Evolutionary conservation across 257 asterid species (phyloP).

Genomic region (Cruciata laevipes): DNA sequence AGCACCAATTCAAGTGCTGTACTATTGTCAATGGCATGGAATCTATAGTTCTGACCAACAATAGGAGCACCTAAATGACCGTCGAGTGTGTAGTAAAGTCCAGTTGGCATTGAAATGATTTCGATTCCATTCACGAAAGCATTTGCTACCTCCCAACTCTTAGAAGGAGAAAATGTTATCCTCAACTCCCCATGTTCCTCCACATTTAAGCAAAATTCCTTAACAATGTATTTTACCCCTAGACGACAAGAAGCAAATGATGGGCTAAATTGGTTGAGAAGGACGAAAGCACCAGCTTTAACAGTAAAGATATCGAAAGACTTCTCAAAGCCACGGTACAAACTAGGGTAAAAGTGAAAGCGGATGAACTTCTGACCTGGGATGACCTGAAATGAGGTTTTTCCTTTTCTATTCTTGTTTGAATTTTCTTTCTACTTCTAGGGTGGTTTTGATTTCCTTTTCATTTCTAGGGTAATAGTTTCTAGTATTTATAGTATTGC

Average conservation of each 20-base stretch:
- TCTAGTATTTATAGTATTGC: no score
- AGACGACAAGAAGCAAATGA: slow-evolving; percentile 18
- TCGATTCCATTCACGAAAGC: slow-evolving; percentile 55
- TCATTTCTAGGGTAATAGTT: no score
- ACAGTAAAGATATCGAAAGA: slow-evolving; percentile 13
- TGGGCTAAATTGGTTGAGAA: slow-evolving; percentile 14
- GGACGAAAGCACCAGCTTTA: slow-evolving; percentile 13
- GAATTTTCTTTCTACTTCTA: no score
- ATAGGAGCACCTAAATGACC: slow-evolving; percentile 26
- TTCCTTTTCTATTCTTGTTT: no score
- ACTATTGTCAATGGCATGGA: neutral
- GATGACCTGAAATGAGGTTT: slow-evolving; percentile 8
- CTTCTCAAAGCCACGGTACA: slow-evolving; percentile 15
- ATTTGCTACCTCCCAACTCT: neutral
- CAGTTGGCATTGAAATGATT: slow-evolving; percentile 23
- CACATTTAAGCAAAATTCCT: slow-evolving; percentile 38
- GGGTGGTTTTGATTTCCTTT: no score
- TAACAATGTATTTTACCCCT: slow-evolving; percentile 21
- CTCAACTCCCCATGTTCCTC: slow-evolving; percentile 20
- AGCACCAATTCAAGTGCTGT: slow-evolving; percentile 18
- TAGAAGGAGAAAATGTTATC: slow-evolving; percentile 31
- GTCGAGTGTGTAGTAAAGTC: slow-evolving; percentile 25
- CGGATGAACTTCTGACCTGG: slow-evolving; percentile 23
- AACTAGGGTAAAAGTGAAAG: slow-evolving; percentile 20
- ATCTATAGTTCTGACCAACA: slow-evolving; percentile 7